These are phyloP conservation scores for Neofusicoccum kwambonambiense DNA, from an alignment of 2,329 filamentous ascomycete genomes.

Conservation along the genomic window DNA sequence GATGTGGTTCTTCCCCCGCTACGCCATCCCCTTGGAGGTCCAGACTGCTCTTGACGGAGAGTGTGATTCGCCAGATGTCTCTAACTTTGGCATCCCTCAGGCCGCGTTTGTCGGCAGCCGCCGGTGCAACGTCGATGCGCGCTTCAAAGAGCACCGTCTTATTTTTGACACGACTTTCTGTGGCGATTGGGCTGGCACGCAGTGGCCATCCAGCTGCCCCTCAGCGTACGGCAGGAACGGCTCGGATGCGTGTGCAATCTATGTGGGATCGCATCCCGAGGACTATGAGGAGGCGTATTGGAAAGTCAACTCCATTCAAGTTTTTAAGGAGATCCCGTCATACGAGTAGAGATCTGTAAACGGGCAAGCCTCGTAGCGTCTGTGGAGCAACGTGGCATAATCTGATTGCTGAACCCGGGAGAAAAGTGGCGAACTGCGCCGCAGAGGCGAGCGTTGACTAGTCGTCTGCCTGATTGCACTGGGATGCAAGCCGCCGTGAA, in stretches of 20 bases:
- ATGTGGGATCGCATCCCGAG: conserved; percentile 24
- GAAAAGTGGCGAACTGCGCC: no score
- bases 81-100: conserved; percentile 59
- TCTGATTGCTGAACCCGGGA: no score
- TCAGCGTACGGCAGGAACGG: conserved; percentile 1
- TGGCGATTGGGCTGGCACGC: conserved; percentile 67
- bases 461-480: no score
- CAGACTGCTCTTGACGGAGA: conserved; percentile 26
- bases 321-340: conserved; percentile 32
- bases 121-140: conserved; percentile 35
- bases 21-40: conserved; percentile 41
- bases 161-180: conserved; percentile 44
- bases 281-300: conserved; percentile 35
- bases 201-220: conserved; percentile 62
- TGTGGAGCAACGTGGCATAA: no score
- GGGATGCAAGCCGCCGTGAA: no score
- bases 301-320: conserved; percentile 39
- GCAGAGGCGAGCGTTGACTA: no score
- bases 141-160: conserved; percentile 39
- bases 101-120: conserved; percentile 58
- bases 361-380: no score
- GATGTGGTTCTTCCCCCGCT: conserved; percentile 27
- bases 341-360: no score
- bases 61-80: conserved; percentile 55
- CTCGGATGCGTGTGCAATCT: conserved; percentile 27